Evolutionary conservation across 441 rosid genomes (phyloP), one percentile per base, ranked within the genome.

Genomic region (Erodium moschatum): DNA sequence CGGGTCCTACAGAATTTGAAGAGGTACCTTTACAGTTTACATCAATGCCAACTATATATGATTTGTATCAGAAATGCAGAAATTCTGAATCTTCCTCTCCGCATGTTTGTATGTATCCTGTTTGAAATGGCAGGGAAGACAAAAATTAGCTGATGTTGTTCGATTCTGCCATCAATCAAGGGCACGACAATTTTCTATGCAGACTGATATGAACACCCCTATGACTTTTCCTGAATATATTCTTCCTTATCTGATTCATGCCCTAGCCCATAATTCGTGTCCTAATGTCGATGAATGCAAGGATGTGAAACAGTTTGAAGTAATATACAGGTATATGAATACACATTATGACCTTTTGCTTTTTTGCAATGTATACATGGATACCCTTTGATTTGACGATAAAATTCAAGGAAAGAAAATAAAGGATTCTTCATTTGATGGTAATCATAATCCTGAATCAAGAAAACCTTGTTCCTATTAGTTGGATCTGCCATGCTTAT

Each of bases 211-310:
- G 48, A 86, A 79, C 81, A 68, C 87, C 62, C 78, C 63, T 7
- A 67, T 79, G 64, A 75, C 77, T 50, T 84, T 84, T 82, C 92
- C 98, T 46, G 91, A 96, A 70, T 73, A 82, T 74, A 79, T 92
- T 69, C 85, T 92, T 15, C 84, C 97, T 4, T 86, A 87, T 75
- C 72, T 87, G 82, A 89, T 96, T 74, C 98, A 96, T 73, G 78
- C 81, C 66, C 89, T 96, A 74, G 98, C 99, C 31, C 97, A 92
- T 84, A 86, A 80, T 72, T 92, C 86, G 70, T 92, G 96, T 79
- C 98, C 99, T 56, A 75, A 84, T 60, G 70, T 83, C 27, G 93
- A 90, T 38, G 87, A 87, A 68, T 87, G 94, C 91, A 89, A 86
- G 86, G 94, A 96, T 75, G 87, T 92, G 68, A 82, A 87, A 75